Evolutionary conservation across 2,329 filamentous ascomycete genomes (phyloP), one percentile per base, ranked within the genome.

Genomic region (Botrytis sinoallii): DNA sequence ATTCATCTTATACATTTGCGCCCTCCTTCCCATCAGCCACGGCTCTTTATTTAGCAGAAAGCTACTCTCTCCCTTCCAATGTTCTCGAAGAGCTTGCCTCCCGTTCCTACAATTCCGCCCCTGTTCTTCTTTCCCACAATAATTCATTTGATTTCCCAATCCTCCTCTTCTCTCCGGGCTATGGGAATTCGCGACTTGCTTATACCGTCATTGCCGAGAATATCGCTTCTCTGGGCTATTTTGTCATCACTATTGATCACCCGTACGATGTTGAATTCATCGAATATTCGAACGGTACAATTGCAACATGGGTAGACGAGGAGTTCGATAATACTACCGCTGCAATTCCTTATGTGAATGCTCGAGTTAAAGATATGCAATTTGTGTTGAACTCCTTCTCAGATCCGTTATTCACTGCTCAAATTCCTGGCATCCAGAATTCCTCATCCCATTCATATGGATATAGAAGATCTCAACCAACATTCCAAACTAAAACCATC

Each of bases 191-290:
- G 5, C 77, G 82, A 20, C 77, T 81, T n/a, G 70, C 79, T 18
- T 82, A 83, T 75, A 80, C 73, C 55, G 74, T 75, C 9, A 75
- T 82, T 14, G 79, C 79, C 25, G 79, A 81, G 73, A 75, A 78
- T 42, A 72, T 83, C 4, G 79, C 82, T 16, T 83, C 81, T 64
- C 42, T 75, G 5, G 82, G 82, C 8, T 83, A 81, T 69, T 76
- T 77, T 4, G 80, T 83, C 18, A 75, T 83, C 5, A 79, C 80
- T 7, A 75, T 83, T 35, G 82, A 83, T 66, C 82, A 83, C 68
- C 80, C 82, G 5, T 82, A 82, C 66, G 82, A 83, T 74, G 77
- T 78, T 0, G 75, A 79, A 16, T 78, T 83, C 29, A 79, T 83
- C 10, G 79, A 80, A 40, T 83, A 80, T 32, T 80, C 81, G 0